Evolutionary conservation across 1,284 basidiomycete genomes (phyloP).

Genomic region (Meira miltonrushii): DNA sequence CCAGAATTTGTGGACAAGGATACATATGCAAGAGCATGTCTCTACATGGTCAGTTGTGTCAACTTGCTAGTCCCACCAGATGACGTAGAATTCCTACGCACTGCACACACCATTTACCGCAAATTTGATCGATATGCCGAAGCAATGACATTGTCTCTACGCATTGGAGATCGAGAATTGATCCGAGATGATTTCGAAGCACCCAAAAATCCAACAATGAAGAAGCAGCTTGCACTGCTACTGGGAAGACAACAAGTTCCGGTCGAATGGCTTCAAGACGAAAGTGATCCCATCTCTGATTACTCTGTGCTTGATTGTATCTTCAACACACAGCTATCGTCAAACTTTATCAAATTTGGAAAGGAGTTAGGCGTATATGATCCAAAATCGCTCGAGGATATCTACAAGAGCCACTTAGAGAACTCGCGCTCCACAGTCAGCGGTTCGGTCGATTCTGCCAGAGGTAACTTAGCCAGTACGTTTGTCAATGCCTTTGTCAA

Average conservation of each 20-base stretch:
- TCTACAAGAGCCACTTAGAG: slow-evolving; percentile 95
- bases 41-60: slow-evolving; percentile 92
- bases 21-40: slow-evolving; percentile 87
- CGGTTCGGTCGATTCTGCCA: slow-evolving; percentile 78
- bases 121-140: slow-evolving; percentile 84
- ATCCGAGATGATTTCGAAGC: slow-evolving; percentile 57
- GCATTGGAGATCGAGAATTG: slow-evolving; percentile 74
- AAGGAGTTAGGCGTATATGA: slow-evolving; percentile 90
- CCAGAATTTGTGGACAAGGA: slow-evolving; percentile 59
- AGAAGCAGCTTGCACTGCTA: slow-evolving; percentile 87
- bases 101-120: slow-evolving; percentile 84
- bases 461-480: slow-evolving; percentile 88
- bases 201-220: slow-evolving; percentile 62
- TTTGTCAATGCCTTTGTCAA: slow-evolving; percentile 99
- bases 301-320: slow-evolving; percentile 63
- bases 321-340: slow-evolving; percentile 66
- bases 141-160: slow-evolving; percentile 79
- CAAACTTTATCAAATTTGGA: slow-evolving; percentile 81
- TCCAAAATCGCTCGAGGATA: slow-evolving; percentile 86
- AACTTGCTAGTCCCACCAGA: slow-evolving; percentile 88
- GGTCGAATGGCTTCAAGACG: slow-evolving; percentile 78
- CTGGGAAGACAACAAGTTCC: slow-evolving; percentile 89
- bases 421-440: slow-evolving; percentile 54
- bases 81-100: slow-evolving; percentile 81
- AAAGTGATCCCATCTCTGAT: slow-evolving; percentile 54